These are phyloP conservation scores for Metarhizium robertsii DNA, from an alignment of 2,329 filamentous ascomycete species.

Conservation along the genomic window DNA sequence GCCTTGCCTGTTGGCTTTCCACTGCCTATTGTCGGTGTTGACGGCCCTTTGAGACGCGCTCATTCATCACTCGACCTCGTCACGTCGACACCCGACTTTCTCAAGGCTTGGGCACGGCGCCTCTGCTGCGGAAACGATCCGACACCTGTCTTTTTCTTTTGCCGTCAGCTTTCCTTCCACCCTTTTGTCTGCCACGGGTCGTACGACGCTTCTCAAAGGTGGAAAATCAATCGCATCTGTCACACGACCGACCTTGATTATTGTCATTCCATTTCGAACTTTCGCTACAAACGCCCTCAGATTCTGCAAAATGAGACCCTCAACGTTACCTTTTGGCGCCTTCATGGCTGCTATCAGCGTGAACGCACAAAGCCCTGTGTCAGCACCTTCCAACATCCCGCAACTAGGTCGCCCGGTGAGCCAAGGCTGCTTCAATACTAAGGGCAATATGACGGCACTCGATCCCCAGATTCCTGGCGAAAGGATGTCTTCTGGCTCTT, in stretches of 20 bases:
- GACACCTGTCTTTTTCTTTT: conserved; percentile 2
- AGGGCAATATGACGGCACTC: conserved; percentile 27
- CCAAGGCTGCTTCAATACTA: conserved; percentile 42
- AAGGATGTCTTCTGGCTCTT: conserved; percentile 29
- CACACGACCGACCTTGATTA: background rate
- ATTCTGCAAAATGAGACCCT: conserved; percentile 20
- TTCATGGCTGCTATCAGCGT: conserved; percentile 19
- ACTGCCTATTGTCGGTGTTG: background rate
- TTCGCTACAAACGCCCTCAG: conserved; percentile 6
- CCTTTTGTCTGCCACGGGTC: background rate
- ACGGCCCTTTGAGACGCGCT: background rate
- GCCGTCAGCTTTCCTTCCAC: background rate
- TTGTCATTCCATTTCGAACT: conserved; percentile 6
- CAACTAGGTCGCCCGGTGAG: conserved; percentile 27
- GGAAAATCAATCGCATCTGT: background rate
- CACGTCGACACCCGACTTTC: background rate
- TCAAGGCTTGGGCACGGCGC: conserved; percentile 3
- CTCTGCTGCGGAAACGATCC: conserved; percentile 17
- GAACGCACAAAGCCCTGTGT: conserved; percentile 11
- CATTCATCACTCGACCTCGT: background rate
- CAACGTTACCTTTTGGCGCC: conserved; percentile 18
- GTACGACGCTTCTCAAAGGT: background rate
- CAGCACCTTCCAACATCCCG: conserved; percentile 29
- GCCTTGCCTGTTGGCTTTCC: background rate
- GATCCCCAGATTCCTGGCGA: conserved; percentile 9